phyloP scores from a whole-genome alignment of 2,329 filamentous ascomycete genomes.

The Sphaceloma murrayae region DNA sequence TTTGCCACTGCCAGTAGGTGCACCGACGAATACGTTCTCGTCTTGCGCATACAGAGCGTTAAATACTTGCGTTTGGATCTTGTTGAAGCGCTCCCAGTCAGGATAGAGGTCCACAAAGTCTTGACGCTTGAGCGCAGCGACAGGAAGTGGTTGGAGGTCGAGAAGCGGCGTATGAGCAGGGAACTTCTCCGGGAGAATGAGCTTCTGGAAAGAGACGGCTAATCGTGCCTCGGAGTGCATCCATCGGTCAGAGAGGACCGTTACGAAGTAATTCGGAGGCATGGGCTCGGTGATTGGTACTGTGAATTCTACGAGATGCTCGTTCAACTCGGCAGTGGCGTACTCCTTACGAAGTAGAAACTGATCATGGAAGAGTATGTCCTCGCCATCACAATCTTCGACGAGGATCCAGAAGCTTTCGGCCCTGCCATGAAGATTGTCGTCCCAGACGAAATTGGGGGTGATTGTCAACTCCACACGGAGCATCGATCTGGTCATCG shows the following conservation, averaged over 20 bases:
- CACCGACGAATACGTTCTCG: slow-evolving; percentile 86
- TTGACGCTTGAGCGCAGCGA: slow-evolving; percentile 76
- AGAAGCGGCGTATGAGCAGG: slow-evolving; percentile 86
- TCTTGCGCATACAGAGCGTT: slow-evolving; percentile 85
- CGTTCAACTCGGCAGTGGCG: slow-evolving; percentile 72
- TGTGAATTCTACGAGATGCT: slow-evolving; percentile 92
- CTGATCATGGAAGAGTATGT: slow-evolving; percentile 88
- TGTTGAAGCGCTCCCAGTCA: slow-evolving; percentile 83
- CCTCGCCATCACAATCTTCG: slow-evolving; percentile 94
- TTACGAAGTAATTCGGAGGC: slow-evolving; percentile 98
- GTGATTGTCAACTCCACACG: slow-evolving; percentile 83
- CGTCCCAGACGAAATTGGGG: slow-evolving; percentile 94
- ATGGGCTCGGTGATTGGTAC: slow-evolving; percentile 95
- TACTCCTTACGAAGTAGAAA: slow-evolving; percentile 89
- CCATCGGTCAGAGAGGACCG: slow-evolving; percentile 89
- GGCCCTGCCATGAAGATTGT: slow-evolving; percentile 71
- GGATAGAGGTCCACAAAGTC: slow-evolving; percentile 77
- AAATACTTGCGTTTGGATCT: slow-evolving; percentile 94
- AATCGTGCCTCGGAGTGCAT: slow-evolving; percentile 96
- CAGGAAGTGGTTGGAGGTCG: slow-evolving; percentile 82
- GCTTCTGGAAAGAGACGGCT: slow-evolving; percentile 87
- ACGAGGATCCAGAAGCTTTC: slow-evolving; percentile 97
- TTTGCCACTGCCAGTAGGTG: slow-evolving; percentile 92
- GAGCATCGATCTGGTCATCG: slow-evolving; percentile 87
- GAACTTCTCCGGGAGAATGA: slow-evolving; percentile 91